phyloP scores from a whole-genome alignment of 495 filamentous ascomycete species.

The Cercophora scortea region DNA sequence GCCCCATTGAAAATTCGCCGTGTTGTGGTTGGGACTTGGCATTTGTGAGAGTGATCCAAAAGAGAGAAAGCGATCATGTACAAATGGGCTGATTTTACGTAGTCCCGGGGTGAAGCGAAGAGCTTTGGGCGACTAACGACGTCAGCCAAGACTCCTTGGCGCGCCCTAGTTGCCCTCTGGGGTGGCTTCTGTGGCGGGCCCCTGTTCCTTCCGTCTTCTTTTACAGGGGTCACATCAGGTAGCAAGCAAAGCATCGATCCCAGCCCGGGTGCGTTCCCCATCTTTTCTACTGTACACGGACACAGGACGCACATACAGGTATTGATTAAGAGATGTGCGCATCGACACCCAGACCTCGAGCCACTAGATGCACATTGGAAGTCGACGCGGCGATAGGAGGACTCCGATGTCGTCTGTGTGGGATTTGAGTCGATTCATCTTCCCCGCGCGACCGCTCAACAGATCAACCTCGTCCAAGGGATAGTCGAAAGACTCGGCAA shows the following conservation, averaged over 20 bases:
- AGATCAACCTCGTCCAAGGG: no score
- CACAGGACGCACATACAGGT: no score
- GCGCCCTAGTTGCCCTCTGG: neutral
- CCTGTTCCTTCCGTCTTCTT: neutral
- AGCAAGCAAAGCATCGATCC: neutral
- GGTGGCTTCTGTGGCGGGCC: neutral
- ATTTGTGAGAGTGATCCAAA: neutral
- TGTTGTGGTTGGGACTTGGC: no score
- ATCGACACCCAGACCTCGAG: no score
- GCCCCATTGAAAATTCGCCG: no score
- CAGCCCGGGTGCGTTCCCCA: conserved; percentile 1
- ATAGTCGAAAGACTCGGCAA: no score
- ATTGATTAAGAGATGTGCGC: no score
- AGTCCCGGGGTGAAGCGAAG: neutral
- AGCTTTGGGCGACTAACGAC: conserved; percentile 3
- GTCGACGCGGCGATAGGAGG: no score
- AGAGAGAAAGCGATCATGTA: neutral
- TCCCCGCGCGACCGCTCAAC: neutral
- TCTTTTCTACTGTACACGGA: conserved; percentile 12
- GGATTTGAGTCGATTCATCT: neutral
- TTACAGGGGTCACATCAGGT: no score
- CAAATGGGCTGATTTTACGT: conserved; percentile 18
- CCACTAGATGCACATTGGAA: no score
- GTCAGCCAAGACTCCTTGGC: conserved; percentile 15
- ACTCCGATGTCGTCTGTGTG: neutral